A percentile compares a stretch with the other conserved stretches of the same genome.
These are phyloP conservation scores for Triangularia verruculosa DNA, from an alignment of 2,329 filamentous ascomycete genomes.

Conservation along the genomic window DNA sequence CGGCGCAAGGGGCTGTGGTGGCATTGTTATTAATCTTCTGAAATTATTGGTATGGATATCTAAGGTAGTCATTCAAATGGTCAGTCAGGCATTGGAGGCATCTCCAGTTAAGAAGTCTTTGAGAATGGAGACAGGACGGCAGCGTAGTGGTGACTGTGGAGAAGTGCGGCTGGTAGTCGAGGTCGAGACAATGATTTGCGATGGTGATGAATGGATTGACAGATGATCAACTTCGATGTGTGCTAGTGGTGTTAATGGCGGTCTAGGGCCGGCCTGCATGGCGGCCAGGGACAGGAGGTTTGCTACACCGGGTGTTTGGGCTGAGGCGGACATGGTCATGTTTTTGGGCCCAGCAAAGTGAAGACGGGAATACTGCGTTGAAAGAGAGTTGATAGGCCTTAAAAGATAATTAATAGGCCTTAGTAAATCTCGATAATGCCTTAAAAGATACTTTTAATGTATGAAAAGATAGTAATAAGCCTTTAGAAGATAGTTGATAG, in stretches of 20 bases:
- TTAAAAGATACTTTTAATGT: too few species aligned
- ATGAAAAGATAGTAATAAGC: too few species aligned
- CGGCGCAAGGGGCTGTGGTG: neutral
- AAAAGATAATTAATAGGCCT: too few species aligned
- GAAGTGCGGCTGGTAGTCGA: neutral
- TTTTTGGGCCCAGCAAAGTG: neutral
- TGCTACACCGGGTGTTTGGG: slow-evolving; percentile 3
- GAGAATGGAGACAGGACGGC: neutral
- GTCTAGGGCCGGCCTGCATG: neutral
- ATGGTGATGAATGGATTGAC: neutral
- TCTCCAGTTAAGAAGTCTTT: neutral
- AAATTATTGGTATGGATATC: neutral
- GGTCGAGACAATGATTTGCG: neutral
- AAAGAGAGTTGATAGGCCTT: too few species aligned
- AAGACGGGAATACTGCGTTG: too few species aligned
- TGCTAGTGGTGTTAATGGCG: neutral
- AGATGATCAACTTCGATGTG: neutral
- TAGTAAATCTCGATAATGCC: too few species aligned
- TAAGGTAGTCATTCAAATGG: too few species aligned
- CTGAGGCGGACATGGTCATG: neutral
- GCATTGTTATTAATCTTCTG: neutral
- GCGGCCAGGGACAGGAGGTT: neutral
- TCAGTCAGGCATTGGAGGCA: neutral
- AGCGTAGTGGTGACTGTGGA: neutral
- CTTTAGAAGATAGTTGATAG: too few species aligned